Percentiles rank a stretch among this genome's conserved stretches.
Evolutionary conservation across 2,329 filamentous ascomycete genomes (phyloP).

Genomic region (Colletotrichum zoysiae): DNA sequence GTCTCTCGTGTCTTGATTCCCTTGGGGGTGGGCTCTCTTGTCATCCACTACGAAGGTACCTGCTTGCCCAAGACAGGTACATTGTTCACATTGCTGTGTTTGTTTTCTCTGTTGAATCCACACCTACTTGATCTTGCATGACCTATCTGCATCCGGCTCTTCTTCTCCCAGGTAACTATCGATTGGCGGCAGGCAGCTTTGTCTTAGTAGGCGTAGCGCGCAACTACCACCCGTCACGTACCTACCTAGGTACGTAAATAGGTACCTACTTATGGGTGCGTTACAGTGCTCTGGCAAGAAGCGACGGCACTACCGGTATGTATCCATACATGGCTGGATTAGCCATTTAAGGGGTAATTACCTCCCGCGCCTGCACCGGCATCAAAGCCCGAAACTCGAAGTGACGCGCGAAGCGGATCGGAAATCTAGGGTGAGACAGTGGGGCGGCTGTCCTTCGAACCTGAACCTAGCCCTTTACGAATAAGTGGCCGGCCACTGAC

Average conservation of each 20-base stretch:
- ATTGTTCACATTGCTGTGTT: conserved; percentile 30
- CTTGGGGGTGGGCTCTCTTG: not conserved
- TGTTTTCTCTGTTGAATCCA: conserved; percentile 17
- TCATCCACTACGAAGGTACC: conserved; percentile 14
- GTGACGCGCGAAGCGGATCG: conserved; percentile 40
- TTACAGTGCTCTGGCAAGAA: not conserved
- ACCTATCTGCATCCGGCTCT: conserved; percentile 25
- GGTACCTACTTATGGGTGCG: not conserved
- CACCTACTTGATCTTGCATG: conserved; percentile 36
- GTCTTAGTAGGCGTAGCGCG: conserved; percentile 16
- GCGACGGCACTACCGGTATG: not conserved
- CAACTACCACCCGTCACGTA: not conserved
- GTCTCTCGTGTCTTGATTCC: not conserved
- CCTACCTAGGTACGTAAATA: too few relatives aligned
- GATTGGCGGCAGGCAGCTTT: conserved; percentile 17
- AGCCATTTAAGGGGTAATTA: conserved; percentile 20
- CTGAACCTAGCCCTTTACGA: not conserved
- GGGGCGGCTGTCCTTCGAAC: conserved; percentile 11
- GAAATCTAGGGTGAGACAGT: conserved; percentile 35
- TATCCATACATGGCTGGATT: not conserved
- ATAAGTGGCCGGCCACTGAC: conserved; percentile 14
- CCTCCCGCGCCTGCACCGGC: conserved; percentile 11
- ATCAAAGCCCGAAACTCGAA: conserved; percentile 39
- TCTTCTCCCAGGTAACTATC: conserved; percentile 22
- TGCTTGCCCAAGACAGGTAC: conserved; percentile 23